These are phyloP conservation scores for Silene coronaria DNA, from an alignment of 179 eudicot species.

Conservation along the genomic window DNA sequence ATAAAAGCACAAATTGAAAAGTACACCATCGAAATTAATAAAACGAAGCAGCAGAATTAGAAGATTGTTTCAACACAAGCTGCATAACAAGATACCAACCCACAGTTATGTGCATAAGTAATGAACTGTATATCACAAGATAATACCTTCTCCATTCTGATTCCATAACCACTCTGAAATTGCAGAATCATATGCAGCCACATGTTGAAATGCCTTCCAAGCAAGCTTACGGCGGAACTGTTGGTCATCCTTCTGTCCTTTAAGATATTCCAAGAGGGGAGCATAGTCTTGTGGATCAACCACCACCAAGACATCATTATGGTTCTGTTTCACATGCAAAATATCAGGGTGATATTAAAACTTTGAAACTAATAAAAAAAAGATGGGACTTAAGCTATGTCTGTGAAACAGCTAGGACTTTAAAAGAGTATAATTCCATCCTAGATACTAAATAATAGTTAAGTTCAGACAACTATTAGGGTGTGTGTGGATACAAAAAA, in stretches of 20 bases:
- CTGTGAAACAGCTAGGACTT: background rate
- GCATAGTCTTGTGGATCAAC: constrained; percentile 88
- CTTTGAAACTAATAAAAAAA: background rate
- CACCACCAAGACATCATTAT: constrained; percentile 87
- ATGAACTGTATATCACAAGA: background rate
- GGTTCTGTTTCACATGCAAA: constrained; percentile 56
- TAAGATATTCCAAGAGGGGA: constrained; percentile 54
- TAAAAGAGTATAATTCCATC: background rate
- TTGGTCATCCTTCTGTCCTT: constrained; percentile 48
- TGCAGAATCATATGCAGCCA: constrained; percentile 93
- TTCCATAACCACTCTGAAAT: constrained; percentile 97
- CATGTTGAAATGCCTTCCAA: constrained; percentile 93
- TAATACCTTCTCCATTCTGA: constrained; percentile 72
- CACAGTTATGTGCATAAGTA: background rate
- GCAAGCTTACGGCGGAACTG: constrained; percentile 74
- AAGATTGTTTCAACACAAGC: background rate
- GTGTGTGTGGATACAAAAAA: too few species aligned
- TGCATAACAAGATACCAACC: background rate
- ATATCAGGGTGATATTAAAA: background rate
- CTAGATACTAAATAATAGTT: background rate
- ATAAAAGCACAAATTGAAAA: background rate
- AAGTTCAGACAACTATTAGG: background rate
- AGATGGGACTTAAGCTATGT: background rate
- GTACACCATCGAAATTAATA: background rate
- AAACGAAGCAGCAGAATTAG: background rate